These are phyloP conservation scores for Ceratocystis destructans DNA, from an alignment of 2,329 filamentous ascomycete genomes.

Conservation along the genomic window DNA sequence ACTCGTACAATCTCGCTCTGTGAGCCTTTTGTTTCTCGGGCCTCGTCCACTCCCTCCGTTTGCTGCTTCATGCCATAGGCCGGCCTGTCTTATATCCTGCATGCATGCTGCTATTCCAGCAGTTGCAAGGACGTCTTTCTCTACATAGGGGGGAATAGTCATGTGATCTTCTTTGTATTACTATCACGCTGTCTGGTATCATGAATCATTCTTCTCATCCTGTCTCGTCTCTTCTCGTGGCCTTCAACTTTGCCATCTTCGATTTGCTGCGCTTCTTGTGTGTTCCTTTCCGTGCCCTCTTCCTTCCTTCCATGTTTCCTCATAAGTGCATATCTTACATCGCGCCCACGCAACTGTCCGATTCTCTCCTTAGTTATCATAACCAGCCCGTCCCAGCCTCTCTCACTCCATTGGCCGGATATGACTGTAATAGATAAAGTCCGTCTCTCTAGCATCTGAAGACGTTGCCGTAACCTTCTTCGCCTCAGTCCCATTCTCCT, in stretches of 20 bases:
- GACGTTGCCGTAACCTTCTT: not conserved
- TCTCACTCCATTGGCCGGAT: constrained; percentile 11
- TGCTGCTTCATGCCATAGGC: not conserved
- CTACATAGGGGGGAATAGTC: not conserved
- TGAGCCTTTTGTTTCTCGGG: constrained; percentile 25
- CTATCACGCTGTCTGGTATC: constrained; percentile 4
- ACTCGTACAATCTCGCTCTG: constrained; percentile 52
- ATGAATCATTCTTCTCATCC: not conserved
- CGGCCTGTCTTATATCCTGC: not conserved
- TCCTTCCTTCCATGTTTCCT: not conserved
- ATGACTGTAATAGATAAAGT: constrained; percentile 4
- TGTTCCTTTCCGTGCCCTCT: no score
- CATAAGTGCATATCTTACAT: not conserved
- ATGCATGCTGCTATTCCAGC: not conserved
- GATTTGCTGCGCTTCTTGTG: no score
- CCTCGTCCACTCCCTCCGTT: not conserved
- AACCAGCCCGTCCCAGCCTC: not conserved
- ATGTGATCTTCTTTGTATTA: constrained; percentile 10
- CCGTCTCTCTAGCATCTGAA: not conserved
- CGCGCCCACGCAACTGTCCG: not conserved
- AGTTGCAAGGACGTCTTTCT: no score
- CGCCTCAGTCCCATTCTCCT: not conserved
- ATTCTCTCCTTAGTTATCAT: not conserved
- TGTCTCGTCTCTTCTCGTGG: no score
- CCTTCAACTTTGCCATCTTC: no score